A percentile compares a stretch with the other conserved stretches of the same genome.
phyloP scores from a whole-genome alignment of 306 rosid genomes.

The Lagenaria siceraria region DNA sequence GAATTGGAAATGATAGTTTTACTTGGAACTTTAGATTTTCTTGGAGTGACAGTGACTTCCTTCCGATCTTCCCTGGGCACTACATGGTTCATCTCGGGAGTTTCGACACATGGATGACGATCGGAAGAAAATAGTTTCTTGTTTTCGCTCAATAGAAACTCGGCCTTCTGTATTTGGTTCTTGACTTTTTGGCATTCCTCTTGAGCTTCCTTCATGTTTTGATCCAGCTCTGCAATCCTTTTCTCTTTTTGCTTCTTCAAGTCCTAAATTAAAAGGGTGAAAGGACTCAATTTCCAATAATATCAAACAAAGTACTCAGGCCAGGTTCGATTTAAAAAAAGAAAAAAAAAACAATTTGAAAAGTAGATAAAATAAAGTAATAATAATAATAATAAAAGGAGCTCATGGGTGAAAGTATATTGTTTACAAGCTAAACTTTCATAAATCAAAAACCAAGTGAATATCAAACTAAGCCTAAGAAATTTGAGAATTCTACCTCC shows the following conservation, averaged over 20 bases:
- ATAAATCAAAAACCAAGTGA: no score
- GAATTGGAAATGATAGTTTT: constrained; percentile 30
- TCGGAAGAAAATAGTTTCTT: constrained; percentile 26
- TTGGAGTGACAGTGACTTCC: constrained; percentile 32
- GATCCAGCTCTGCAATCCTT: constrained; percentile 47
- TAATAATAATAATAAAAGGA: no score
- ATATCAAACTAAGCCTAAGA: not conserved
- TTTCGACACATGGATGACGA: constrained; percentile 20
- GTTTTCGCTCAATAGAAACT: constrained; percentile 34
- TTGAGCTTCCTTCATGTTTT: constrained; percentile 61
- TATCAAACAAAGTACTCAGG: not conserved
- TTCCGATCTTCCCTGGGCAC: constrained; percentile 31
- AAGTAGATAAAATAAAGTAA: no score
- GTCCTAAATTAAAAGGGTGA: constrained; percentile 35
- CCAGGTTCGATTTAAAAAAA: no score
- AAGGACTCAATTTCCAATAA: not conserved
- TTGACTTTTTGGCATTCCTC: constrained; percentile 33
- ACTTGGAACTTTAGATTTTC: constrained; percentile 24
- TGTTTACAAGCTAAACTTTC: no score
- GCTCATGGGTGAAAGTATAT: not conserved
- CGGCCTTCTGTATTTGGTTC: constrained; percentile 40
- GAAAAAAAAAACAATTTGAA: no score
- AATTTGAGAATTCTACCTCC: constrained; percentile 31
- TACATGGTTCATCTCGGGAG: constrained; percentile 14
- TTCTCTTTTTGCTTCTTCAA: constrained; percentile 61